Percentiles rank a stretch among this genome's conserved stretches.
Evolutionary conservation across 2,329 filamentous ascomycete species (phyloP).

Genomic region (Drechslerella coelobrocha): DNA sequence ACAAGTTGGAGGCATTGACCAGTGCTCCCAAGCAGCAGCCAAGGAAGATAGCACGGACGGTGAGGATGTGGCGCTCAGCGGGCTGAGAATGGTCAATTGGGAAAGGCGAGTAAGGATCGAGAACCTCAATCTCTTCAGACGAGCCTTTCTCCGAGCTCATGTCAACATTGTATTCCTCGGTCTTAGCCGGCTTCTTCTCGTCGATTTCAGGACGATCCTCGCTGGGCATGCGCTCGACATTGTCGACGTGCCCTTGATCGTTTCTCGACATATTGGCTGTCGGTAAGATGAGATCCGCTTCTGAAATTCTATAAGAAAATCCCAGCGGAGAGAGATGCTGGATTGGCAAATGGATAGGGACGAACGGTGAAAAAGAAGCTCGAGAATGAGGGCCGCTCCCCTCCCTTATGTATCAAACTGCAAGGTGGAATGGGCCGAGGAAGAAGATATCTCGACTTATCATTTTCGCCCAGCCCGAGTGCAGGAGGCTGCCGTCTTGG

Average conservation of each 20-base stretch:
- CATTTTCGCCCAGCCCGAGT: conserved; percentile 20
- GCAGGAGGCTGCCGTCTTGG: conserved; percentile 41
- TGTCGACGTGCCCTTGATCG: conserved; percentile 31
- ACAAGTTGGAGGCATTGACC: conserved; percentile 69
- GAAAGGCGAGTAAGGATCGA: conserved; percentile 57
- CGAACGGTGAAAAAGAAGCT: conserved; percentile 17
- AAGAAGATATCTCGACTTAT: conserved; percentile 33
- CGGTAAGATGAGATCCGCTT: not conserved
- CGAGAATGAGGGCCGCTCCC: not conserved
- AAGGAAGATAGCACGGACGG: conserved; percentile 65
- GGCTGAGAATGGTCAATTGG: conserved; percentile 59
- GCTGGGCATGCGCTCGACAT: conserved; percentile 18
- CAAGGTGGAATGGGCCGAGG: not conserved
- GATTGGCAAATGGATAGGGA: conserved; percentile 36
- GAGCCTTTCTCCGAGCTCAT: conserved; percentile 34
- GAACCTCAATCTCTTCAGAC: conserved; percentile 32
- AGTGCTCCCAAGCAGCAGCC: conserved; percentile 67
- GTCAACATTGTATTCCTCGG: conserved; percentile 34
- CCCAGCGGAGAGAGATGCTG: conserved; percentile 19
- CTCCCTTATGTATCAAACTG: conserved; percentile 35
- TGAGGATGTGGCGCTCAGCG: conserved; percentile 63
- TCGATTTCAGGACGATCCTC: conserved; percentile 9
- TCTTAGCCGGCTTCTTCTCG: conserved; percentile 39
- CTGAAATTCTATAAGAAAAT: conserved; percentile 22
- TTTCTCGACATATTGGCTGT: conserved; percentile 38